Evolutionary conservation across 2,329 filamentous ascomycete species (phyloP), one percentile per base, ranked within the genome.

Genomic region (Huntiella abstrusa): DNA sequence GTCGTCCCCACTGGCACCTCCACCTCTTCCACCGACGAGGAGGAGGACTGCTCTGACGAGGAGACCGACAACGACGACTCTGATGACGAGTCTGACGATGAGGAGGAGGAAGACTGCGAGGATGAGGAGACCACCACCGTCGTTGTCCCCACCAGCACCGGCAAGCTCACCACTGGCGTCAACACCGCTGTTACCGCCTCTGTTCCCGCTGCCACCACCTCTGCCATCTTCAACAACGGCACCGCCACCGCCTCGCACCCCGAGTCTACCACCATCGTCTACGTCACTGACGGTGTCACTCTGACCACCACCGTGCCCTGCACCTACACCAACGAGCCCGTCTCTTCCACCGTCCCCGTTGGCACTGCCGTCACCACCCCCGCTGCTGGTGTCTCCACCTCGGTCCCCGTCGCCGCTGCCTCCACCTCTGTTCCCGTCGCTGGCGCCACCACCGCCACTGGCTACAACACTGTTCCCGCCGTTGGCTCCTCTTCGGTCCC

Each of bases 51-150:
- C 36, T 35, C 19, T 33, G 45, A 41, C 6, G 40, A 47, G 16
- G 38, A 38, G n/a, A 47, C 39, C 12, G 43, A 34, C 33, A 32
- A 17, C 13, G 34, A 13, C 22, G 42, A 36, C 33, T 12, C 42
- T 7, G 42, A 36, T 16, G 5, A 15, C 12, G 39, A 6, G 33
- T 37, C 43, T 5, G 43, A 45, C 34, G 34, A 33, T 37, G 28
- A 33, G 32, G 34, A 33, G 15, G 43, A 45, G 7, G 32, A 45
- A 4, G 32, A 45, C 33, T 45, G 43, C 43, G 43, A 39, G 42
- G 42, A 44, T 7, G 42, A 41, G 12, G 40, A 13, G 41, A 8
- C 15, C 32, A 16, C 41, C 41, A 33, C 22, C 34, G 5, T 16
- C 8, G 34, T 19, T 12, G 13, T 12, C 13, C 4, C 16, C 17